Evolutionary conservation across 2,329 filamentous ascomycete genomes (phyloP).

Genomic region (Hypoxylon sp.): DNA sequence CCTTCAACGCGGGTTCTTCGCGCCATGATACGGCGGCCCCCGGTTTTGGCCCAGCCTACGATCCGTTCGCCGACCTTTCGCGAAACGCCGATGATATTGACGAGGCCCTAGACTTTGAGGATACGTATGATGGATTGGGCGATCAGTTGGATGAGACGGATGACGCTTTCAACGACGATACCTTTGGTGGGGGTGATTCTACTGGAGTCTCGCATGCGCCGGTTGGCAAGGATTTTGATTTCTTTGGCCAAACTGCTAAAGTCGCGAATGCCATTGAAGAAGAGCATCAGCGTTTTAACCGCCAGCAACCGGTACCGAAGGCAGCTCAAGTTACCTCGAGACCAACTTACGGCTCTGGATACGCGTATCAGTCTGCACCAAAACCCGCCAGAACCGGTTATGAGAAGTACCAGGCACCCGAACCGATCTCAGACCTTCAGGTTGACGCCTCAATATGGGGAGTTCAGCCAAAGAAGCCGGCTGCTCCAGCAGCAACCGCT

Average conservation of each 20-base stretch:
- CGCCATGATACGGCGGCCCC: constrained; percentile 78
- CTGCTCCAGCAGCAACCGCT: constrained; percentile 49
- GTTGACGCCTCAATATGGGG: constrained; percentile 96
- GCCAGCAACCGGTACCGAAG: constrained; percentile 75
- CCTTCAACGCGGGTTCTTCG: constrained; percentile 65
- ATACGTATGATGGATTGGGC: constrained; percentile 96
- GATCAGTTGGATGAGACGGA: constrained; percentile 92
- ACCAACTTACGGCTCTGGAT: constrained; percentile 53
- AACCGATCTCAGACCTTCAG: constrained; percentile 89
- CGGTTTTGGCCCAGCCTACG: constrained; percentile 85
- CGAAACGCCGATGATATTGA: constrained; percentile 72
- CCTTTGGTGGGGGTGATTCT: constrained; percentile 75
- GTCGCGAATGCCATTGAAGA: constrained; percentile 89
- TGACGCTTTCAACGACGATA: constrained; percentile 97
- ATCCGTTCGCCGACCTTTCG: constrained; percentile 90
- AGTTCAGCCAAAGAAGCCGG: constrained; percentile 72
- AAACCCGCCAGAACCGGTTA: constrained; percentile 85
- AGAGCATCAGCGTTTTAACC: constrained; percentile 87
- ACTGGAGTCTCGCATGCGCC: constrained; percentile 61
- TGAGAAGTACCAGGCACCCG: constrained; percentile 88
- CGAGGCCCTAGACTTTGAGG: constrained; percentile 82
- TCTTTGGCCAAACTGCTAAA: constrained; percentile 92
- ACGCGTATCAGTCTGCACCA: constrained; percentile 58
- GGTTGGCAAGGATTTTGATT: constrained; percentile 95
- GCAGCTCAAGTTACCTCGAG: constrained; percentile 56